Percentiles rank a stretch among this genome's conserved stretches.
Conservation (phyloP, 768 basidiomycete species). For the Strobilomyces dryophilus region DNA sequence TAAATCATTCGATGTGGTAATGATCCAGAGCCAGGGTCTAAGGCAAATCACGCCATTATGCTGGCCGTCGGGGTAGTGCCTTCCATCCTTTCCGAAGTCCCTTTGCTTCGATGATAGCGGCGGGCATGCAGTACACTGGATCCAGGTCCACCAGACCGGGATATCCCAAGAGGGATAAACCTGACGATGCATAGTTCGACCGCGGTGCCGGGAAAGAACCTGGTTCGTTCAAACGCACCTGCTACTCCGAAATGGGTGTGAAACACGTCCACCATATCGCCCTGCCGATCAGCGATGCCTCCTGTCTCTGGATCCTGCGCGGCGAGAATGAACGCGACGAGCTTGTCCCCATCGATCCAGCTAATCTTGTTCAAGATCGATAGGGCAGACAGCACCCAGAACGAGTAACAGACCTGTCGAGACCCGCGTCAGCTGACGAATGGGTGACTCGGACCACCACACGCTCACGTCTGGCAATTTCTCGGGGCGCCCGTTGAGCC, state of each 20-base stretch:
- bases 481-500: conserved; percentile 95
- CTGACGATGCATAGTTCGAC: conserved; percentile 28
- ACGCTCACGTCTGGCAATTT: conserved; percentile 88
- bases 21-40: neutral
- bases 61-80: conserved; percentile 26
- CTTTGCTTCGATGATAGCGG: conserved; percentile 58
- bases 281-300: conserved; percentile 91
- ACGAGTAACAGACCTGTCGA: conserved; percentile 77
- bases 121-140: conserved; percentile 96
- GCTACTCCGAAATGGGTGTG: conserved; percentile 93
- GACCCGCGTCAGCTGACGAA: neutral
- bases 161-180: conserved; percentile 85
- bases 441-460: neutral
- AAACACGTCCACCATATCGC: conserved; percentile 95
- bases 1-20: conserved; percentile 6
- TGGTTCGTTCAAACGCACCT: conserved; percentile 38
- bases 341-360: conserved; percentile 85
- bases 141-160: conserved; percentile 82
- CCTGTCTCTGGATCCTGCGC: conserved; percentile 89
- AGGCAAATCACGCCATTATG: conserved; percentile 9
- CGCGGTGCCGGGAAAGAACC: neutral
- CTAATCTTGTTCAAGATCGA: conserved; percentile 76
- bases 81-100: conserved; percentile 58
- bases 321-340: conserved; percentile 79
- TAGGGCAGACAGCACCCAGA: conserved; percentile 90